phyloP scores from a whole-genome alignment of 139 green algal species.

The Coelastrella sp. region DNA sequence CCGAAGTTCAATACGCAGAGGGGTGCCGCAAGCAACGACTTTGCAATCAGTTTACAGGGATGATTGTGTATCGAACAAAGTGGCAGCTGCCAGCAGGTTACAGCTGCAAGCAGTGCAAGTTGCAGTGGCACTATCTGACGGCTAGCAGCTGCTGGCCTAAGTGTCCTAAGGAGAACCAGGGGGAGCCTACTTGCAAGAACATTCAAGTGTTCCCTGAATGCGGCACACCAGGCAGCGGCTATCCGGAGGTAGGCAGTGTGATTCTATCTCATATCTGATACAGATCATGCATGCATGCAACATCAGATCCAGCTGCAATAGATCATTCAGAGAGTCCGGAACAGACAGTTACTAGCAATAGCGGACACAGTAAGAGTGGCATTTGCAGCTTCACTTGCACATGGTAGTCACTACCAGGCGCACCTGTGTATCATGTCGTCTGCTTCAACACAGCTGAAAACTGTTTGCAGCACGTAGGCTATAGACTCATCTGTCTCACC shows the following conservation, averaged over 20 bases:
- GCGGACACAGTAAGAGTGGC: too few species aligned
- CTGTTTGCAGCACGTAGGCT: background rate
- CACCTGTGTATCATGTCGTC: too few species aligned
- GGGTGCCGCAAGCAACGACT: conserved; percentile 16
- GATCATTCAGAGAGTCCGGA: too few species aligned
- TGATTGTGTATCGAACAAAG: conserved; percentile 40
- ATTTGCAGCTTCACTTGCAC: too few species aligned
- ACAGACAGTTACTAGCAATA: too few species aligned
- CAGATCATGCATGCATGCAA: too few species aligned
- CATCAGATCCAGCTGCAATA: too few species aligned
- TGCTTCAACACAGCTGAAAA: background rate
- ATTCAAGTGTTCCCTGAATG: conserved; percentile 29
- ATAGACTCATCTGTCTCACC: background rate
- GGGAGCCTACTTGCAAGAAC: conserved; percentile 32
- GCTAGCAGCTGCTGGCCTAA: conserved; percentile 45
- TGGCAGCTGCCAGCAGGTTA: conserved; percentile 21
- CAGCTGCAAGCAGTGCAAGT: conserved; percentile 30
- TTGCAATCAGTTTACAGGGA: conserved; percentile 25
- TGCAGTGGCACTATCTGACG: conserved; percentile 43
- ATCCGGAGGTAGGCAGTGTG: conserved; percentile 9
- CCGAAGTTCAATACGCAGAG: background rate
- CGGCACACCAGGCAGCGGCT: conserved; percentile 4
- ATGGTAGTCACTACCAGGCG: too few species aligned
- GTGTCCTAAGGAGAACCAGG: conserved; percentile 8
- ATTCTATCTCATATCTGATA: background rate